A percentile compares a stretch with the other conserved stretches of the same genome.
These are phyloP conservation scores for Aspergillus uvarum DNA, from an alignment of 2,329 filamentous ascomycete species.

Conservation along the genomic window DNA sequence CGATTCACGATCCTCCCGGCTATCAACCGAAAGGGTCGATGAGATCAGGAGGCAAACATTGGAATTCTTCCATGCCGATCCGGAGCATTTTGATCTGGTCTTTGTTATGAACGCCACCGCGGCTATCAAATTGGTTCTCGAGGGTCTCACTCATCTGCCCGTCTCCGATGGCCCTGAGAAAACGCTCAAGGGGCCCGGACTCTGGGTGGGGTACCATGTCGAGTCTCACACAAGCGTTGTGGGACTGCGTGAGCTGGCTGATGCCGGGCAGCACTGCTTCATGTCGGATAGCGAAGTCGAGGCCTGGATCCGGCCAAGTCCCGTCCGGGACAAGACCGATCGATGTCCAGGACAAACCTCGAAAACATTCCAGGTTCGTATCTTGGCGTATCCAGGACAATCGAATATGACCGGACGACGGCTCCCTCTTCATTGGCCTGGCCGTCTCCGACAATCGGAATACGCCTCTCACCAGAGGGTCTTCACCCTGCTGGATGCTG, in stretches of 20 bases:
- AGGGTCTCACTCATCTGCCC: slow-evolving; percentile 4
- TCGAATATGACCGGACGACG: slow-evolving; percentile 19
- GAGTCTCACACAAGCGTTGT: slow-evolving; percentile 19
- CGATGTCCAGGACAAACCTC: slow-evolving; percentile 2
- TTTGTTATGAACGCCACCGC: slow-evolving; percentile 17
- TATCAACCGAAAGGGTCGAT: slow-evolving; percentile 13
- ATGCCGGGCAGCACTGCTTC: slow-evolving; percentile 12
- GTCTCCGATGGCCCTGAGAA: slow-evolving; percentile 3
- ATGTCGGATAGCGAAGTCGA: slow-evolving; percentile 10
- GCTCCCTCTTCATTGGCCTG: slow-evolving; percentile 11
- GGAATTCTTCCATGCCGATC: slow-evolving; percentile 14
- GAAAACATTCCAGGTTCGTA: slow-evolving; percentile 6
- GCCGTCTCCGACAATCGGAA: slow-evolving; percentile 7
- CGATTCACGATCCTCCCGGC: slow-evolving; percentile 14
- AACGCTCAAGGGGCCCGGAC: slow-evolving; percentile 3
- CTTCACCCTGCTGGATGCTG: slow-evolving; percentile 14
- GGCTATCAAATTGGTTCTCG: slow-evolving; percentile 15
- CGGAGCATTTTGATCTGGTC: slow-evolving; percentile 16
- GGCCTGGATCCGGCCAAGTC: slow-evolving; percentile 5
- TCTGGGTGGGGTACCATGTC: slow-evolving; percentile 15
- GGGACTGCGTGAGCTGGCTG: slow-evolving; percentile 13
- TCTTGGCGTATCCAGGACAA: slow-evolving; percentile 18
- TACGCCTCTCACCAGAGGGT: slow-evolving; percentile 5
- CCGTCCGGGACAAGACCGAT: background rate
- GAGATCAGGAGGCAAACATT: slow-evolving; percentile 11